These are phyloP conservation scores for Wilhelminamyces savonicus DNA, from an alignment of 805 yeast species.

Conservation along the genomic window DNA sequence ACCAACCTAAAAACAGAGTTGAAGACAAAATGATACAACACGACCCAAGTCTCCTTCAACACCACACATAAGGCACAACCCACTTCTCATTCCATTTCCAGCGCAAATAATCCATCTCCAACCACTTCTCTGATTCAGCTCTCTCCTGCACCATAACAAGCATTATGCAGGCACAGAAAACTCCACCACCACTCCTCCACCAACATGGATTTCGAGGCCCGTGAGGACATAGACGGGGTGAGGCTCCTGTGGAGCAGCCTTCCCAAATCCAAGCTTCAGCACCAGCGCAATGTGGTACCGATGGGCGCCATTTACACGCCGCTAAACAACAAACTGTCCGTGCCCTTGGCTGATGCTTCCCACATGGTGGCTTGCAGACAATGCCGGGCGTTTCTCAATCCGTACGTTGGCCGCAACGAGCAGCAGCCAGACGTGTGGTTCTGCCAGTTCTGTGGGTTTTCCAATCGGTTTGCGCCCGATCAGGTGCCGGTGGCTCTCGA, in stretches of 20 bases:
- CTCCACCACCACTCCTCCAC: too few relatives aligned
- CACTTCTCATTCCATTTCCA: too few relatives aligned
- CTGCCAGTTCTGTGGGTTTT: slow-evolving; percentile 50
- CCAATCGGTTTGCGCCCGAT: slow-evolving; percentile 38
- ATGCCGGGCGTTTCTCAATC: slow-evolving; percentile 51
- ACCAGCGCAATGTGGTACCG: slow-evolving; percentile 48
- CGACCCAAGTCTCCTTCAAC: too few relatives aligned
- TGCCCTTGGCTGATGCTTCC: slow-evolving; percentile 30
- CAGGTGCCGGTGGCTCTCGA: slow-evolving; percentile 24
- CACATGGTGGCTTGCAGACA: slow-evolving; percentile 44
- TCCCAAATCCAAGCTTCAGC: slow-evolving; percentile 50
- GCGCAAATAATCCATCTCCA: too few relatives aligned
- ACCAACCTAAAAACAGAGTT: too few relatives aligned
- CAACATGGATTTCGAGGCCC: slow-evolving; percentile 43
- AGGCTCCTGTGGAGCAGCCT: slow-evolving; percentile 68
- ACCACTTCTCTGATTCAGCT: too few relatives aligned
- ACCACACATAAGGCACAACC: too few relatives aligned
- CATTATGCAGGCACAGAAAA: too few relatives aligned
- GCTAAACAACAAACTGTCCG: slow-evolving; percentile 39
- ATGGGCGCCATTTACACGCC: slow-evolving; percentile 57
- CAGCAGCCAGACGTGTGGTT: slow-evolving; percentile 38
- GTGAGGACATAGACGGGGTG: slow-evolving; percentile 70
- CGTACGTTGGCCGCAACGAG: slow-evolving; percentile 36
- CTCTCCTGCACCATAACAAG: too few relatives aligned
- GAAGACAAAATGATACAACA: too few relatives aligned